Evolutionary conservation across 306 rosid species (phyloP).

Genomic region (Cucurbita moschata): DNA sequence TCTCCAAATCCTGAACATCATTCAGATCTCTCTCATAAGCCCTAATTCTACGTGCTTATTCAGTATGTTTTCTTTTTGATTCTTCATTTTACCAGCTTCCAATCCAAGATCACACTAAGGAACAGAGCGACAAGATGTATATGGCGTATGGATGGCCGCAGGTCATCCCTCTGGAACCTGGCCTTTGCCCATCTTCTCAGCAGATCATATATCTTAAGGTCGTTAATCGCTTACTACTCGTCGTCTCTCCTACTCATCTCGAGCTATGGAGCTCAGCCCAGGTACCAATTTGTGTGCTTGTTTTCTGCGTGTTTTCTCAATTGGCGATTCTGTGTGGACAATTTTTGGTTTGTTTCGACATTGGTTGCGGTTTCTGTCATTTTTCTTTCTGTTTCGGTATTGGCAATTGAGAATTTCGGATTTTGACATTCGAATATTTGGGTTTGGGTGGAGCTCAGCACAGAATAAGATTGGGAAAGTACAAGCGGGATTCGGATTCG

Average conservation of each 20-base stretch:
- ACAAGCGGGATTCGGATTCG: constrained; percentile 75
- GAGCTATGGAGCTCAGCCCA: constrained; percentile 91
- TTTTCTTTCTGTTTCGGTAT: background rate
- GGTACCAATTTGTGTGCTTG: constrained; percentile 22
- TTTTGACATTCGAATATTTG: constrained; percentile 27
- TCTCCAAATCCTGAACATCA: background rate
- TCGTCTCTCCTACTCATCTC: constrained; percentile 70
- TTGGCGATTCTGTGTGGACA: background rate
- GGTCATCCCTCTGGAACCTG: constrained; percentile 75
- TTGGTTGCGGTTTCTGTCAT: background rate
- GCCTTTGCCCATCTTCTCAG: constrained; percentile 51
- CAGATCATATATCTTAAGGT: constrained; percentile 60
- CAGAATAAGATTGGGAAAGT: constrained; percentile 82
- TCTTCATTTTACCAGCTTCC: constrained; percentile 11
- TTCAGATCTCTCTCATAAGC: constrained; percentile 3
- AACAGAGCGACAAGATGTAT: constrained; percentile 41
- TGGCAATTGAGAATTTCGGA: constrained; percentile 1
- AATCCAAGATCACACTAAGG: constrained; percentile 6
- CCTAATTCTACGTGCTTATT: background rate
- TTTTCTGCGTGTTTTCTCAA: background rate
- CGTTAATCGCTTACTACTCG: constrained; percentile 55
- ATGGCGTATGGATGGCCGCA: constrained; percentile 99
- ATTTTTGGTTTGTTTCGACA: background rate
- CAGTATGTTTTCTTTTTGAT: constrained; percentile 16
- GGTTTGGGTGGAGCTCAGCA: constrained; percentile 36